A percentile compares a stretch with the other conserved stretches of the same genome.
These are phyloP conservation scores for Prorocentrum cordatum DNA, from an alignment of 169 alveolate genomes.

Conservation along the genomic window DNA sequence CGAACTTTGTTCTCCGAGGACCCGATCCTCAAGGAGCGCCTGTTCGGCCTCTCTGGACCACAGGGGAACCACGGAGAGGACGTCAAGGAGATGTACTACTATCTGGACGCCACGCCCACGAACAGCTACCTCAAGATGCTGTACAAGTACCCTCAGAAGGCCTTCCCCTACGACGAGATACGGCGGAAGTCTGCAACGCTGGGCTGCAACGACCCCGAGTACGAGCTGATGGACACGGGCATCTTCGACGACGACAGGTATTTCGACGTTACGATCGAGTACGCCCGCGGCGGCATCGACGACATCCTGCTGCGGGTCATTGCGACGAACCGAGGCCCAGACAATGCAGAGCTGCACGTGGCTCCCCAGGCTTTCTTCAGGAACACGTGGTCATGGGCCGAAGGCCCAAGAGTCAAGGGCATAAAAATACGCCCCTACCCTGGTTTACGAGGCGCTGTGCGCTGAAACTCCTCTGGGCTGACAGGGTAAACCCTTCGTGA, in stretches of 20 bases:
- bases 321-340: background rate
- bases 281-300: no score
- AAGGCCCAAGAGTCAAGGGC: no score
- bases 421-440: no score
- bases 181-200: background rate
- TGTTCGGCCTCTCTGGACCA: slow-evolving; percentile 23
- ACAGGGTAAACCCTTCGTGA: no score
- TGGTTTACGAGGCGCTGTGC: no score
- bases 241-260: slow-evolving; percentile 33
- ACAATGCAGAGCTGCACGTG: background rate
- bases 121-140: slow-evolving; percentile 57
- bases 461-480: no score
- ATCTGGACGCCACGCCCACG: slow-evolving; percentile 53
- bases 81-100: slow-evolving; percentile 45
- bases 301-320: background rate
- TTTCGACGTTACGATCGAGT: slow-evolving; percentile 33
- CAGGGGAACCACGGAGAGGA: slow-evolving; percentile 50
- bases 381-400: slow-evolving; percentile 67
- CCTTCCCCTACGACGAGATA: slow-evolving; percentile 50
- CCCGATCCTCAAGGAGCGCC: slow-evolving; percentile 18
- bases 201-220: background rate
- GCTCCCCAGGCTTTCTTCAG: slow-evolving; percentile 21
- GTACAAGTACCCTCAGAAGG: slow-evolving; percentile 51
- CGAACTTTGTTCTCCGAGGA: no score
- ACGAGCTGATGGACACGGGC: slow-evolving; percentile 62